Evolutionary conservation across 208 protist genomes (phyloP), one percentile per base, ranked within the genome.

Genomic region (Trypanosoma caninum): DNA sequence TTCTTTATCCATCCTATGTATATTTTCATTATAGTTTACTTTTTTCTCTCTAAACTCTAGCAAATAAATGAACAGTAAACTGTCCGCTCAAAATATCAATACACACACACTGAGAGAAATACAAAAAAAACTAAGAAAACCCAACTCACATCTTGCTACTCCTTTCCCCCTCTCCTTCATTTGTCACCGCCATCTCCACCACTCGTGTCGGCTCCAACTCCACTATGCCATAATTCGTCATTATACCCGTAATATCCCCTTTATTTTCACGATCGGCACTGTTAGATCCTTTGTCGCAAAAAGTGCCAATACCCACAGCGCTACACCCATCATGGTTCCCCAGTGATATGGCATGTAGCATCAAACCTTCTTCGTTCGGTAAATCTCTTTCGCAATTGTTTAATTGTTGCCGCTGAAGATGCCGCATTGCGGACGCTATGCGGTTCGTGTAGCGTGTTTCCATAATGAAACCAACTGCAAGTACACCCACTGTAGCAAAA

Each of bases 391-490:
- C 62, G n/a, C 63, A 56, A 59, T 68, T 75, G 7, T 72, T 71
- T 13, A 48, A 8, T 76, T 76, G 40, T 69, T 74, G 27, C 76
- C 77, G 56, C 72, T n/a, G n/a, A n/a, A 74, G 22, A 50, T 84
- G 69, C 55, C 86, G 84, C 70, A 84, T 89, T 34, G 76, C 76
- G 46, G 76, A 69, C 66, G 79, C 79, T 38, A 94, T 82, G 18
- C 78, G 79, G 44, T 64, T 70, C 65, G 74, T 82, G 72, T 86
- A 91, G 13, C 73, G 82, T 37, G 82, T 59, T 59, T 94, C 87
- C 20, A 91, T 67, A 59, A 74, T 88, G 47, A 87, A 63, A 28
- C 68, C 78, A 9, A 69, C 72, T 1, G 58, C 69, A 9, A 94
- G 59, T 22, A 89, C 71, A 44, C 46, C 70, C 18, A 85, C 59